A percentile compares a stretch with the other conserved stretches of the same genome.
Evolutionary conservation across 805 yeast species (phyloP).

Genomic region (Metschnikowia chrysomelidarum): DNA sequence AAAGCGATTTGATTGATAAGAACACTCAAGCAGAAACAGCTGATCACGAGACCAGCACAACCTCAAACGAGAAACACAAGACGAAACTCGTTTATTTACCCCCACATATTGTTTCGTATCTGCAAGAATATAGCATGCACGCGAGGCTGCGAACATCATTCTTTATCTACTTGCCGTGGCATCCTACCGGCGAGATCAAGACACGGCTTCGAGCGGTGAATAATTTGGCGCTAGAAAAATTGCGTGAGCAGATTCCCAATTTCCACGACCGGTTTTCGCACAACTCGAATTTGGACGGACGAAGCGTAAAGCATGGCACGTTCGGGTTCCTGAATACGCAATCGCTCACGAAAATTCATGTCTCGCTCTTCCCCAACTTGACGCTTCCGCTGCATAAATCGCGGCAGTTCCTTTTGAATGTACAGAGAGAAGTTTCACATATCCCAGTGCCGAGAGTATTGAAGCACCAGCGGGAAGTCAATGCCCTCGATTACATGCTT

Average conservation of each 20-base stretch:
- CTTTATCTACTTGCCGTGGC: conserved; percentile 23
- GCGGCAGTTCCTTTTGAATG: conserved; percentile 1
- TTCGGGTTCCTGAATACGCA: conserved; percentile 10
- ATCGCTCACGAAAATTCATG: conserved; percentile 17
- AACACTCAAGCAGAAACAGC: too few species aligned
- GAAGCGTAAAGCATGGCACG: conserved; percentile 7
- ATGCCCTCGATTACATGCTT: conserved; percentile 9
- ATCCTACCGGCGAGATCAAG: conserved; percentile 8
- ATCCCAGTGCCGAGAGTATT: conserved; percentile 6
- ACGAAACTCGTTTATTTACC: conserved; percentile 1
- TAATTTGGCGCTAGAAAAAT: conserved; percentile 4
- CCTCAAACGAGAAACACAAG: neutral
- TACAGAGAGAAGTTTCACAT: conserved; percentile 6
- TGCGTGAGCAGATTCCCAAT: conserved; percentile 3
- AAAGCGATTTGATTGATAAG: too few species aligned
- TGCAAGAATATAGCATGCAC: conserved; percentile 23
- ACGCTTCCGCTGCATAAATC: conserved; percentile 2
- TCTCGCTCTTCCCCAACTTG: conserved; percentile 19
- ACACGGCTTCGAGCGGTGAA: conserved; percentile 6
- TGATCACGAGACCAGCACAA: neutral
- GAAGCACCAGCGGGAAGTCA: neutral
- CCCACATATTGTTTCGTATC: conserved; percentile 8
- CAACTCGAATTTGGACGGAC: conserved; percentile 7
- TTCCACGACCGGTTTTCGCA: conserved; percentile 8
- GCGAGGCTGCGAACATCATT: conserved; percentile 13